These are phyloP conservation scores for Trichoderma gamsii DNA, from an alignment of 495 filamentous ascomycete genomes.

Conservation along the genomic window DNA sequence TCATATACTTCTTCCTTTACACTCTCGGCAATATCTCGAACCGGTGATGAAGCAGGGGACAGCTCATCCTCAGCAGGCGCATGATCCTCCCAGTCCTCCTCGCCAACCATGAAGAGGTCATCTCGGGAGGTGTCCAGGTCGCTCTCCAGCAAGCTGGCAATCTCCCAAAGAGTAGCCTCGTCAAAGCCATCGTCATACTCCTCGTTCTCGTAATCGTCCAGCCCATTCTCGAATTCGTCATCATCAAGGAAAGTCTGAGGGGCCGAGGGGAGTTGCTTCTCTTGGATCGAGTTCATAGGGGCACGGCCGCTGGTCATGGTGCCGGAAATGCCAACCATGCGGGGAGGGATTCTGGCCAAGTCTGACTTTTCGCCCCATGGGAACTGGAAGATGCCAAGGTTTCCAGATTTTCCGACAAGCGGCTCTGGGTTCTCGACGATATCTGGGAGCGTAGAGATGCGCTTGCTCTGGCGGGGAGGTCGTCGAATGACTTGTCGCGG, in stretches of 20 bases:
- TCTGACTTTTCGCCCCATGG: constrained; percentile 54
- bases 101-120: neutral
- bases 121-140: constrained; percentile 20
- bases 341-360: constrained; percentile 36
- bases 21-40: neutral
- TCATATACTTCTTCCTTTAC: constrained; percentile 3
- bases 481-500: constrained; percentile 37
- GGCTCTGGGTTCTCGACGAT: constrained; percentile 51
- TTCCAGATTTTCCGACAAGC: constrained; percentile 44
- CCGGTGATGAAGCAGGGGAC: neutral
- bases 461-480: constrained; percentile 45
- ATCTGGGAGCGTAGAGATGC: constrained; percentile 48
- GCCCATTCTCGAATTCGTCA: constrained; percentile 40
- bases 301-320: constrained; percentile 34
- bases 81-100: neutral
- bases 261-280: constrained; percentile 17
- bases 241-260: constrained; percentile 42
- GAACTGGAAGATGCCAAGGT: constrained; percentile 52
- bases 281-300: neutral
- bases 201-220: constrained; percentile 31
- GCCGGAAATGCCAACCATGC: constrained; percentile 38
- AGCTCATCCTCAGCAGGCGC: neutral
- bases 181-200: constrained; percentile 48
- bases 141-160: constrained; percentile 46
- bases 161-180: constrained; percentile 52